These are phyloP conservation scores for Diaporthe humulicola DNA, from an alignment of 2,329 filamentous ascomycete genomes.

Conservation along the genomic window DNA sequence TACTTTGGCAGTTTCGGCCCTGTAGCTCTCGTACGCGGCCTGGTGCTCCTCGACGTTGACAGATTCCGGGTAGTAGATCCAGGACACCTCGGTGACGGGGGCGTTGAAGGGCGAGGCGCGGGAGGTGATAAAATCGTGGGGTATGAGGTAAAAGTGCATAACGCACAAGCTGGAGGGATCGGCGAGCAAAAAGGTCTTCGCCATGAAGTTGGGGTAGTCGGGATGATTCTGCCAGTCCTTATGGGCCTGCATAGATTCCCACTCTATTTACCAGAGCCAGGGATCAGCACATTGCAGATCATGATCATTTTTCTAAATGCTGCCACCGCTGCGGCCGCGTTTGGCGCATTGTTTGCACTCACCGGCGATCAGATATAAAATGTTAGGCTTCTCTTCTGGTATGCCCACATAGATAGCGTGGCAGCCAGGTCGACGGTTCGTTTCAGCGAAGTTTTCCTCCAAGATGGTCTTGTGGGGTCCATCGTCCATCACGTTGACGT, in stretches of 20 bases:
- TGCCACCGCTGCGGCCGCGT: no score
- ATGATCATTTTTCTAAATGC: no score
- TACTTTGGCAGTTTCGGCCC: neutral
- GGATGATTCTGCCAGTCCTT: slow-evolving; percentile 2
- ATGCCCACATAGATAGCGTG: neutral
- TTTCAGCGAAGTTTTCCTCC: neutral
- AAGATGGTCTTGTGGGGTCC: neutral
- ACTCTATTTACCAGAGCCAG: neutral
- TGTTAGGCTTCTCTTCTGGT: neutral
- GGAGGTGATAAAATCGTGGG: neutral
- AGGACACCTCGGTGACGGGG: neutral
- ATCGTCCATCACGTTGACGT: neutral
- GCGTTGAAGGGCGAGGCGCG: slow-evolving; percentile 3
- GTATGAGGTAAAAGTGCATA: neutral
- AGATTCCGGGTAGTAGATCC: neutral
- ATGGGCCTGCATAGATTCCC: neutral
- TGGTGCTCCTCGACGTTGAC: neutral
- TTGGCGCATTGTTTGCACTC: neutral
- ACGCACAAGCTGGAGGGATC: neutral
- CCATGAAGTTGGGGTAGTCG: neutral
- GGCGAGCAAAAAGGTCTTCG: neutral
- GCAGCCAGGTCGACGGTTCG: neutral
- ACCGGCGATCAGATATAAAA: neutral
- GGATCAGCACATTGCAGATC: neutral
- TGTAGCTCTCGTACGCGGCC: neutral